These are phyloP conservation scores for Nepenthes gracilis DNA, from an alignment of 148 eudicot genomes.

Conservation along the genomic window DNA sequence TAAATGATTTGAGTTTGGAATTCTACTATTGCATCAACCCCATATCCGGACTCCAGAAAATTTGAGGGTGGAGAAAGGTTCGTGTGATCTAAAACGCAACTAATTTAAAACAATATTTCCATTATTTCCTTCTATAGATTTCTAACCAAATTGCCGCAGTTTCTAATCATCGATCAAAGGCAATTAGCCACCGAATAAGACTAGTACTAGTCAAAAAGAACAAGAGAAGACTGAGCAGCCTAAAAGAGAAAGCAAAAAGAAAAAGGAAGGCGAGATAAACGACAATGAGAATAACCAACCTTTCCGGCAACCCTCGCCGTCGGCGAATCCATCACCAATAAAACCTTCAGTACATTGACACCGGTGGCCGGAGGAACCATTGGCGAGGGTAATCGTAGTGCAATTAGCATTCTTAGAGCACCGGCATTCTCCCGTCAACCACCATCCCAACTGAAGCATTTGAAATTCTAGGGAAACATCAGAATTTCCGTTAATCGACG, in stretches of 20 bases:
- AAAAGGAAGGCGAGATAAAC: not conserved
- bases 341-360: constrained; percentile 60
- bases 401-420: constrained; percentile 42
- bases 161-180: too few species aligned
- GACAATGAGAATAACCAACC: constrained; percentile 30
- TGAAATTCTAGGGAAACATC: constrained; percentile 35
- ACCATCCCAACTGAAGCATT: constrained; percentile 54
- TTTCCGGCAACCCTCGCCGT: constrained; percentile 49
- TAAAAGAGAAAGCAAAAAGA: not conserved
- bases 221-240: not conserved
- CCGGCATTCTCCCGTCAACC: constrained; percentile 38
- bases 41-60: too few species aligned
- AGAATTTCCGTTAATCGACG: constrained; percentile 1
- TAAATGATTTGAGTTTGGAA: too few species aligned
- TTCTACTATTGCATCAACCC: too few species aligned
- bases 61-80: too few species aligned
- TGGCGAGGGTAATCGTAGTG: not conserved
- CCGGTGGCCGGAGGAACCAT: constrained; percentile 25
- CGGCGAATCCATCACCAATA: constrained; percentile 62
- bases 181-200: too few species aligned
- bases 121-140: too few species aligned
- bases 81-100: too few species aligned
- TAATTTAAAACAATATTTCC: too few species aligned
- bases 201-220: not conserved
- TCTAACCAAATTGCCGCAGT: too few species aligned